Evolutionary conservation across 441 rosid genomes (phyloP).

Genomic region (Gossypium schwendimanii): DNA sequence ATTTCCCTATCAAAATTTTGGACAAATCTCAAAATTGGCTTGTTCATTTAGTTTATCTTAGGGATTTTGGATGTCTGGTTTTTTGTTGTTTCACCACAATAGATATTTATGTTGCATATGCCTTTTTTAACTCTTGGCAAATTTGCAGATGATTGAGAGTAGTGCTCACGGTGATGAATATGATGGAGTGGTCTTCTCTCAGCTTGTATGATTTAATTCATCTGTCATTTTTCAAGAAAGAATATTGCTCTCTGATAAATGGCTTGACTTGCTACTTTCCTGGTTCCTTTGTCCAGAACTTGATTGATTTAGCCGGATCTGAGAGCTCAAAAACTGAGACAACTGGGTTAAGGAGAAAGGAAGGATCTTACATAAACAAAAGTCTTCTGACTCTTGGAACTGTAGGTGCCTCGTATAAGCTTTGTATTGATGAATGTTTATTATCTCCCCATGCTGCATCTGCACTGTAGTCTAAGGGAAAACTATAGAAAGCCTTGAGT

Average conservation of each 20-base stretch:
- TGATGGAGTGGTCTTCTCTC: constrained; percentile 98
- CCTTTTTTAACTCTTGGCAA: constrained; percentile 14
- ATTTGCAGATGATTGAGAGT: constrained; percentile 95
- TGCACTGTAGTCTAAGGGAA: neutral
- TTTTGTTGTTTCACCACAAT: neutral
- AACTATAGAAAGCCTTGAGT: neutral
- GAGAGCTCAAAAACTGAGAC: constrained; percentile 99
- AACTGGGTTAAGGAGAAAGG: constrained; percentile 93
- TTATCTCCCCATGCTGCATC: neutral
- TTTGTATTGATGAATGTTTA: constrained; percentile 4
- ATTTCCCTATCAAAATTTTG: neutral
- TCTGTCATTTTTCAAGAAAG: constrained; percentile 2
- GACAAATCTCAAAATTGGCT: neutral
- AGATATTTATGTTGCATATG: neutral
- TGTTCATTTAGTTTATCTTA: neutral
- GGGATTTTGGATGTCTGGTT: neutral
- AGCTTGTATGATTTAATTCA: constrained; percentile 56
- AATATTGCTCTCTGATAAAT: constrained; percentile 13
- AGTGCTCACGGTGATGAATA: constrained; percentile 94
- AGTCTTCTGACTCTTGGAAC: constrained; percentile 99
- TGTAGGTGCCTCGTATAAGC: constrained; percentile 39
- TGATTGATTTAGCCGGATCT: constrained; percentile 98
- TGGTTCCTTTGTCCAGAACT: constrained; percentile 50
- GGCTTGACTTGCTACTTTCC: constrained; percentile 15
- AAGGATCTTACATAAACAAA: constrained; percentile 98